phyloP scores from a whole-genome alignment of 208 protist species.

The Wallacemonas sp. region DNA sequence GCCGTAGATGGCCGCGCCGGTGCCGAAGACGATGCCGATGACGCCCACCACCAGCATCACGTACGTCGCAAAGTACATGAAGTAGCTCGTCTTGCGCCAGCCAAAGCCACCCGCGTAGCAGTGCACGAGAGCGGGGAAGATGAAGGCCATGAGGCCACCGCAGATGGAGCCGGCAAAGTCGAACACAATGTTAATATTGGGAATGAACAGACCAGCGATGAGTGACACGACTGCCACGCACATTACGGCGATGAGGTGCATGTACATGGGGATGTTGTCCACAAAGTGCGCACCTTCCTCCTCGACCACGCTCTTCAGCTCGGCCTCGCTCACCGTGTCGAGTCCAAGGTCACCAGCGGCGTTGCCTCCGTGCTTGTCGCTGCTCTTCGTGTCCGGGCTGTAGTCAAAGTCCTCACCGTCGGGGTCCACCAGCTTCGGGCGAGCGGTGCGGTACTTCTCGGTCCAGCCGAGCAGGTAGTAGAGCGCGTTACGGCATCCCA shows the following conservation, averaged over 20 bases:
- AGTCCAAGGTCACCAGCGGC: not conserved
- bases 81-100: conserved; percentile 29
- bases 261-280: conserved; percentile 44
- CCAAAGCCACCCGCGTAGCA: conserved; percentile 61
- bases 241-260: conserved; percentile 34
- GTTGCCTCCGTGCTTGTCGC: not conserved
- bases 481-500: conserved; percentile 45
- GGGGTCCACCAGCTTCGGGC: not conserved
- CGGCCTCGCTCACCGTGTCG: conserved; percentile 3
- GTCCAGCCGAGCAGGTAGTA: conserved; percentile 55
- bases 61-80: conserved; percentile 58
- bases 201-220: conserved; percentile 5
- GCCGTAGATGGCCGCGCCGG: conserved; percentile 26
- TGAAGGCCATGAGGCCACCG: conserved; percentile 55
- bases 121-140: conserved; percentile 55
- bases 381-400: not conserved
- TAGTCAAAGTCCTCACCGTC: not conserved
- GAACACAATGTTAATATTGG: conserved; percentile 24
- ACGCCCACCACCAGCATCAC: conserved; percentile 36
- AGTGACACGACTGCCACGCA: not conserved
- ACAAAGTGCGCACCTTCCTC: conserved; percentile 22
- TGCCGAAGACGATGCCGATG: conserved; percentile 30
- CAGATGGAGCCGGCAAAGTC: conserved; percentile 49
- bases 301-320: conserved; percentile 10
- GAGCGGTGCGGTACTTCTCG: conserved; percentile 26